A percentile compares a stretch with the other conserved stretches of the same genome.
phyloP scores from a whole-genome alignment of 768 basidiomycete genomes.

The Boletus coccyginus region DNA sequence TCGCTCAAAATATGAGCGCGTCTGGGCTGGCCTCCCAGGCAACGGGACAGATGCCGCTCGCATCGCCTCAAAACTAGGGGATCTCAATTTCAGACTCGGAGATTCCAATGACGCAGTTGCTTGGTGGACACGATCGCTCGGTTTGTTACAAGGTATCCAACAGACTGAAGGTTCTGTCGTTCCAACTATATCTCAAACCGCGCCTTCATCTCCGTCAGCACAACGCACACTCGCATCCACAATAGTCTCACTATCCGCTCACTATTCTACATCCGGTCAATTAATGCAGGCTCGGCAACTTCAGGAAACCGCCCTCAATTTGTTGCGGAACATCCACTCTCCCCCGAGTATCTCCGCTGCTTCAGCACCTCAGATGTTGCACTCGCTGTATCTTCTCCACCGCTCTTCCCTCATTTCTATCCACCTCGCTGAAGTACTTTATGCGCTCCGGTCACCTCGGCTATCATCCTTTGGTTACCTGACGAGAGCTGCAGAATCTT shows the following conservation, averaged over 20 bases:
- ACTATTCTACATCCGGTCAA: slow-evolving; percentile 58
- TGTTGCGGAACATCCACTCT: slow-evolving; percentile 53
- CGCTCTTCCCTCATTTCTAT: slow-evolving; percentile 70
- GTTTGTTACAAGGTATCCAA: slow-evolving; percentile 39
- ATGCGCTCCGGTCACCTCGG: slow-evolving; percentile 44
- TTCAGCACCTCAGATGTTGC: slow-evolving; percentile 59
- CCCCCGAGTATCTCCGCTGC: slow-evolving; percentile 42
- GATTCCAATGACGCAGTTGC: slow-evolving; percentile 49
- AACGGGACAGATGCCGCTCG: slow-evolving; percentile 47
- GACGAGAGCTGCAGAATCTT: slow-evolving; percentile 59
- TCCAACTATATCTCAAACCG: slow-evolving; percentile 33
- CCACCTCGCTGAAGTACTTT: slow-evolving; percentile 71
- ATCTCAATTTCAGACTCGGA: slow-evolving; percentile 57
- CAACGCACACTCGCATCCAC: slow-evolving; percentile 62
- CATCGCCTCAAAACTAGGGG: slow-evolving; percentile 64
- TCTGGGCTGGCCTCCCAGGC: slow-evolving; percentile 47
- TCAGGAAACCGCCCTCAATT: slow-evolving; percentile 52
- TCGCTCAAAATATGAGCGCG: slow-evolving; percentile 54
- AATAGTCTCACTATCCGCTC: slow-evolving; percentile 70
- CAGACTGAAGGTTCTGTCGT: slow-evolving; percentile 16
- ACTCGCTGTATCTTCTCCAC: slow-evolving; percentile 65
- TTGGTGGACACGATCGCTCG: slow-evolving; percentile 68
- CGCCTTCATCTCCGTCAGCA: slow-evolving; percentile 56
- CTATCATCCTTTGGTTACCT: slow-evolving; percentile 54
- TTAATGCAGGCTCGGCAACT: slow-evolving; percentile 52